Percentiles rank a stretch among this genome's conserved stretches.
These are phyloP conservation scores for Pseudocercospora eumusae DNA, from an alignment of 2,329 filamentous ascomycete species.

Conservation along the genomic window DNA sequence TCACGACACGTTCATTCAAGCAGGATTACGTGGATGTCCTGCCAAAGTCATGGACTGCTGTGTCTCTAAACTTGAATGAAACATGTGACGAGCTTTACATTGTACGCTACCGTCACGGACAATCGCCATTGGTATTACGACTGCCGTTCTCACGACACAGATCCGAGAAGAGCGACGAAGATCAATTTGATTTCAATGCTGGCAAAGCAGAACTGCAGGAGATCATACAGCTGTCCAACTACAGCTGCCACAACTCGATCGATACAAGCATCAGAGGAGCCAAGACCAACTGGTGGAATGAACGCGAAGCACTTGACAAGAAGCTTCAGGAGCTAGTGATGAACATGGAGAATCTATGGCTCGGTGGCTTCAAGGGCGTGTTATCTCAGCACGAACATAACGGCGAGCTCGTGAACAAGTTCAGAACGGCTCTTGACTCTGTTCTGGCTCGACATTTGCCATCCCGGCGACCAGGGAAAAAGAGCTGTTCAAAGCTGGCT, in stretches of 20 bases:
- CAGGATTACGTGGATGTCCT: conserved; percentile 82
- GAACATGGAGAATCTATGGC: conserved; percentile 90
- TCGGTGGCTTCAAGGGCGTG: conserved; percentile 92
- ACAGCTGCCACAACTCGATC: conserved; percentile 73
- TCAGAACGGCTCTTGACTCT: conserved; percentile 74
- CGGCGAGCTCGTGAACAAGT: conserved; percentile 67
- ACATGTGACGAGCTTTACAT: conserved; percentile 82
- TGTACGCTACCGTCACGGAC: conserved; percentile 75
- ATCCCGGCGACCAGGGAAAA: conserved; percentile 65
- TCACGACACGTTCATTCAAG: conserved; percentile 61
- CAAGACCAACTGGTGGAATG: conserved; percentile 85
- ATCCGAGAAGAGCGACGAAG: conserved; percentile 75
- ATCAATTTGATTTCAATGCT: conserved; percentile 79
- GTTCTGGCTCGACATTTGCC: conserved; percentile 84
- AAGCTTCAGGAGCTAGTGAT: conserved; percentile 75
- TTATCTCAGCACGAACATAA: conserved; percentile 73
- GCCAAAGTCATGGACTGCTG: conserved; percentile 76
- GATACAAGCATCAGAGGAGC: conserved; percentile 73
- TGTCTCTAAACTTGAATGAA: conserved; percentile 83
- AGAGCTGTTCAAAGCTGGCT: conserved; percentile 53
- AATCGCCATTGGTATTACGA: conserved; percentile 80
- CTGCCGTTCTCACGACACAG: conserved; percentile 81
- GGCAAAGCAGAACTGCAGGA: conserved; percentile 78
- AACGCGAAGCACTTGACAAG: conserved; percentile 75
- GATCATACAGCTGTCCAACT: conserved; percentile 79